Evolutionary conservation across 768 basidiomycete genomes (phyloP).

Genomic region (Hericium rajendrae): DNA sequence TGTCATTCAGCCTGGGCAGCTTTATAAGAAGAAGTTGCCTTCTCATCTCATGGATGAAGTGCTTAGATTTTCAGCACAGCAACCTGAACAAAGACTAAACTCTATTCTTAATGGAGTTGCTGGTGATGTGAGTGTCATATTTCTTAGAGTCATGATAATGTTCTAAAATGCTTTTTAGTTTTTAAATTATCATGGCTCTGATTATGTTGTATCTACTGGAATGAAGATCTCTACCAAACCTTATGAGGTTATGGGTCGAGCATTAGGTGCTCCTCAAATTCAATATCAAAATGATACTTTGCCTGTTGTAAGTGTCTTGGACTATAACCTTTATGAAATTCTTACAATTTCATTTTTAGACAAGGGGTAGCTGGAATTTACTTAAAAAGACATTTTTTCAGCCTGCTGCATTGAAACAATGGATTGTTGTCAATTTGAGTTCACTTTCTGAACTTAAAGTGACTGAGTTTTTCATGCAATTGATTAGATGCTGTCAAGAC

Average conservation of each 20-base stretch:
- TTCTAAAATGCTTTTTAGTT: slow-evolving; percentile 2
- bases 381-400: slow-evolving; percentile 6
- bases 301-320: not conserved
- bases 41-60: slow-evolving; percentile 9
- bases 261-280: slow-evolving; percentile 9
- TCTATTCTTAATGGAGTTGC: slow-evolving; percentile 7
- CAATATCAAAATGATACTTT: slow-evolving; percentile 2
- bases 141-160: not conserved
- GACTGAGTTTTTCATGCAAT: not conserved
- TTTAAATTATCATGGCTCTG: slow-evolving; percentile 10
- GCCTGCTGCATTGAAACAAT: not conserved
- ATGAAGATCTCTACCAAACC: slow-evolving; percentile 9
- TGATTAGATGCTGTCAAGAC: slow-evolving; percentile 4
- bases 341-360: not conserved
- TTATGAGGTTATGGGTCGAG: slow-evolving; percentile 3
- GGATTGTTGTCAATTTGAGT: not conserved
- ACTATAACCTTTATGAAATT: not conserved
- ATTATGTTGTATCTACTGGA: slow-evolving; percentile 8
- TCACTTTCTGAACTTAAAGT: not conserved
- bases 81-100: slow-evolving; percentile 6
- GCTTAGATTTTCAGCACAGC: slow-evolving; percentile 5
- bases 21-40: slow-evolving; percentile 11
- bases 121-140: slow-evolving; percentile 4
- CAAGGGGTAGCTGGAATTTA: slow-evolving; percentile 10
- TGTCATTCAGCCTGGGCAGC: slow-evolving; percentile 11